Base-by-base conservation (phyloP, 2,329 filamentous ascomycete species). In the Cordyceps javanica region DNA sequence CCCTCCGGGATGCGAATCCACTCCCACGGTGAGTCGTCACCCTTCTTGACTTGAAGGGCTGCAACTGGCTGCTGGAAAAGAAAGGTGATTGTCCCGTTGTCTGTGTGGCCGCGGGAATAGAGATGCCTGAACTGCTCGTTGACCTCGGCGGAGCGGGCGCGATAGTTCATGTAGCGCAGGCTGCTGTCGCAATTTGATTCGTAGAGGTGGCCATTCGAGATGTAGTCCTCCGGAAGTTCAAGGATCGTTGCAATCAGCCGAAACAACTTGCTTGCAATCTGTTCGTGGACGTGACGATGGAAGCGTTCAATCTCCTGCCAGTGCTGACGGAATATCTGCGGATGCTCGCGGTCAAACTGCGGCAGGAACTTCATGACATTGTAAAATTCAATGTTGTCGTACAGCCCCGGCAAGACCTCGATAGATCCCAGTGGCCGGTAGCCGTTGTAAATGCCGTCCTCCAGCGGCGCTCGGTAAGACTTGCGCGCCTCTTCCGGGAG, bases 51-150 rank as follows among this genome's bases (percentile, higher is more conserved):
- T 64, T 85, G 81, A 23, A 84, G 69, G 2, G 78, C 81, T 0
- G 79, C 78, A 11, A 84, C 76, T 0, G 81, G 81, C 60, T 85
- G 82, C 1, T 78, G 75, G 69, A 83, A 84, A 0, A 85, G 73
- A 9, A 84, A 70, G 0, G 82, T 84, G 9, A 84, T 65, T 0
- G 75, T 80, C 1, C 80, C 80, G 38, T 82, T 74, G 61, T 85
- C 81, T 0, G 81, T 83, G 64, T 85, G 81, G 0, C 71, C 70
- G 13, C 70, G 67, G 0, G 70, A 67, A 68, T 69, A 75, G 16
- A 73, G 59, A 28, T 73, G 68, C 0, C 68, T 68, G 3, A 71
- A 62, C 26, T 62, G 64, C 10, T 61, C 44, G 65, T 80, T 81
- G 30, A 76, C 73, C 16, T 77, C 75, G 4, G 69, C 63, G 0